Evolutionary conservation across 2,329 filamentous ascomycete species (phyloP).

Genomic region (Sporothrix schenckii): DNA sequence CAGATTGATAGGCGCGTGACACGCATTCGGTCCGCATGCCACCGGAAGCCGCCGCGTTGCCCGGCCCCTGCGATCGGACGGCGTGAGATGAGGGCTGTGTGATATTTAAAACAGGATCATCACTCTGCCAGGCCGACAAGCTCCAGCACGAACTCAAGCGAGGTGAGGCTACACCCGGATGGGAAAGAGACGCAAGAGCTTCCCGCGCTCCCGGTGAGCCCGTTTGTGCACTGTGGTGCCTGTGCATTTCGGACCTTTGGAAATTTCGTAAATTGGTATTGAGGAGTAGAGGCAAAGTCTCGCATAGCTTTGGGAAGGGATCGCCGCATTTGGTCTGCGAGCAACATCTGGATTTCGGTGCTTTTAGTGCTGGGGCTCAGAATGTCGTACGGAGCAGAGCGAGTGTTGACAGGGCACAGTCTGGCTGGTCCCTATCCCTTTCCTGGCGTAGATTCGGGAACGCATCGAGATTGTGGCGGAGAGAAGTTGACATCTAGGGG

Average conservation of each 20-base stretch:
- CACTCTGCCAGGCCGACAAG: constrained; percentile 5
- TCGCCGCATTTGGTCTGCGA: constrained; percentile 1
- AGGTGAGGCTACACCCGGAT: constrained; percentile 16
- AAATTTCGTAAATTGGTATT: background rate
- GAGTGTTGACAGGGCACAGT: background rate
- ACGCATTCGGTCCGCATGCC: background rate
- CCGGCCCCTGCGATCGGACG: constrained; percentile 10
- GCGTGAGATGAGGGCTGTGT: background rate
- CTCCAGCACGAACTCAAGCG: background rate
- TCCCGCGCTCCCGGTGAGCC: background rate
- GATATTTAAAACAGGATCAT: background rate
- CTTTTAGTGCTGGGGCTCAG: background rate
- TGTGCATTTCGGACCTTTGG: background rate
- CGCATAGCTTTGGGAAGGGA: constrained; percentile 16
- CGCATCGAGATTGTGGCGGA: constrained; percentile 26
- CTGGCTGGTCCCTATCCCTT: constrained; percentile 8
- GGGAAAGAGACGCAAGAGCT: constrained; percentile 15
- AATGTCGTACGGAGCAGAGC: background rate
- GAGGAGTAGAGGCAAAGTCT: background rate
- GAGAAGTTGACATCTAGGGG: background rate
- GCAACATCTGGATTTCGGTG: constrained; percentile 14
- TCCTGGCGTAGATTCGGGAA: constrained; percentile 27
- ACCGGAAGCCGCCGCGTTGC: constrained; percentile 15
- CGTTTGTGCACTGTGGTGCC: background rate
- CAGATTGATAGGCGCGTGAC: background rate